Evolutionary conservation across 164 flowering plant species (phyloP).

Genomic region (Akebia trifoliata): DNA sequence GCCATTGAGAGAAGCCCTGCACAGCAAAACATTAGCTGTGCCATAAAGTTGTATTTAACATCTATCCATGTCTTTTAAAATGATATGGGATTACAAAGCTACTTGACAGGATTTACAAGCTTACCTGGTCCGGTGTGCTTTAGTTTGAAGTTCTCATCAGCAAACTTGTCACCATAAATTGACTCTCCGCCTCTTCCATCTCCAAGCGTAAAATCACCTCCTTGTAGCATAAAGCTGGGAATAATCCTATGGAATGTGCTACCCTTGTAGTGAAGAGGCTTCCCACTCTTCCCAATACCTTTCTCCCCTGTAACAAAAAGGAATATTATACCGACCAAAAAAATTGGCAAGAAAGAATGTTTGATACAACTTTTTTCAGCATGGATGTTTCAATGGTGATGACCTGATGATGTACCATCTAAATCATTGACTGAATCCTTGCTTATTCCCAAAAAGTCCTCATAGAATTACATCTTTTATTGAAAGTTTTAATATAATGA

Average conservation of each 20-base stretch:
- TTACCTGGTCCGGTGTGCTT: conserved; percentile 98
- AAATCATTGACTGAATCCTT: no score
- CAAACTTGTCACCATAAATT: conserved; percentile 83
- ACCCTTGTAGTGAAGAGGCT: conserved; percentile 92
- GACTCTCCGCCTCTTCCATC: conserved; percentile 98
- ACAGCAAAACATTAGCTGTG: background rate
- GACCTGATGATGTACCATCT: no score
- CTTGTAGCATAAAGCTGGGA: conserved; percentile 97
- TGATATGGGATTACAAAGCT: background rate
- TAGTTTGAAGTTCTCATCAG: conserved; percentile 92
- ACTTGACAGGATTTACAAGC: background rate
- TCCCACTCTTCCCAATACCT: conserved; percentile 74
- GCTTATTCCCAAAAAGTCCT: no score
- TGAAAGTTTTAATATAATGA: no score
- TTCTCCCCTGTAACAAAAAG: conserved; percentile 64
- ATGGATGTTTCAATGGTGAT: no score
- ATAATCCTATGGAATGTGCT: conserved; percentile 90
- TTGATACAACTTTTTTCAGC: no score
- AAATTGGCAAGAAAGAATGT: no score
- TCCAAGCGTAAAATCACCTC: conserved; percentile 94
- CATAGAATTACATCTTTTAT: no score
- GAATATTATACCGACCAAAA: no score
- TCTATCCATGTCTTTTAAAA: no score
- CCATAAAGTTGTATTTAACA: no score
- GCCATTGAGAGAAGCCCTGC: conserved; percentile 91